Conservation (phyloP, 108 stramenopile genomes). For the Cyclotella kingstonii region DNA sequence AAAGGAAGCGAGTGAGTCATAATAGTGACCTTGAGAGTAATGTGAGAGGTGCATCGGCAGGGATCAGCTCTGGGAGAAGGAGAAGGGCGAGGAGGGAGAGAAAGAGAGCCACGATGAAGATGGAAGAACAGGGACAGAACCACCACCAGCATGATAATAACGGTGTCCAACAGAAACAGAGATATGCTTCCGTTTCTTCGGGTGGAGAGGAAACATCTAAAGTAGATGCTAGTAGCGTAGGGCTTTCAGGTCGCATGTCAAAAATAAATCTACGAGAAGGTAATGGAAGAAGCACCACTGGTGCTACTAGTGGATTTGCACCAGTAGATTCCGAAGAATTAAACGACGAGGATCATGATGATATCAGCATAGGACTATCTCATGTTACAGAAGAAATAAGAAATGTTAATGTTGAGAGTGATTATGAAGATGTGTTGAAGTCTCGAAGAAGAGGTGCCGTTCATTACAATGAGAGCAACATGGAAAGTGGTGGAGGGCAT, state of each 20-base stretch:
- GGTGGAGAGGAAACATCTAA: too few species aligned
- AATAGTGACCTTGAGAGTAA: conserved; percentile 6
- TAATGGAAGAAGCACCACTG: not conserved
- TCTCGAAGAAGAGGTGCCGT: conserved; percentile 1
- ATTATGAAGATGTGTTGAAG: conserved; percentile 13
- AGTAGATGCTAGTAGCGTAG: not conserved
- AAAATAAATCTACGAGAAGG: conserved; percentile 19
- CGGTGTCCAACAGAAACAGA: too few species aligned
- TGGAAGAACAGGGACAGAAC: not conserved
- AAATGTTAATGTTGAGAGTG: conserved; percentile 32
- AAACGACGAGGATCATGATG: conserved; percentile 23
- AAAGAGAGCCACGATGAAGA: not conserved
- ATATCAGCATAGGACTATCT: conserved; percentile 6
- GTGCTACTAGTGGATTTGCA: conserved; percentile 11
- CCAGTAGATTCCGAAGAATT: conserved; percentile 5
- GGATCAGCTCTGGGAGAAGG: too few species aligned
- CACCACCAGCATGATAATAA: too few species aligned
- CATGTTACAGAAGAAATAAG: conserved; percentile 8
- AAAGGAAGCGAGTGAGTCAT: conserved; percentile 21
- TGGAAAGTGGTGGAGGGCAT: too few species aligned
- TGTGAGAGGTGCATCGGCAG: conserved; percentile 9
- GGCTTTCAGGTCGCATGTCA: conserved; percentile 5
- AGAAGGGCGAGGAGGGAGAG: conserved; percentile 12
- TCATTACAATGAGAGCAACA: too few species aligned
- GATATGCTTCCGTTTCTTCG: too few species aligned